Base-by-base conservation (phyloP, 2,329 filamentous ascomycete species). In the Apiospora saccharicola region DNA sequence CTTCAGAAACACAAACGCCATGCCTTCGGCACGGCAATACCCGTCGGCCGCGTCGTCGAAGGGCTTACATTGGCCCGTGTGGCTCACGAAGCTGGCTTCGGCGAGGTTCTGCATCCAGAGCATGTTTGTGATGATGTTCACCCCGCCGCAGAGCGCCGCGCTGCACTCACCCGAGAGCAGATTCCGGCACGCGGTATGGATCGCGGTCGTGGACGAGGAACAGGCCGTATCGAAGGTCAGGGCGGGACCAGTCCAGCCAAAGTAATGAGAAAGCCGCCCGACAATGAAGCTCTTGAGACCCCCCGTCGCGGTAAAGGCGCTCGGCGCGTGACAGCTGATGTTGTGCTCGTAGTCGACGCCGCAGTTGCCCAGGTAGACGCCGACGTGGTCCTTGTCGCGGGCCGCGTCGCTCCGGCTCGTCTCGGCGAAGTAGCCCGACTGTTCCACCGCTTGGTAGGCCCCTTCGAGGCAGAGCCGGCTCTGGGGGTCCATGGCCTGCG, bases 21-120 rank as follows among this genome's bases (percentile, higher is more conserved):
- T 81, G 12, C 82, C 87, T 69, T 90, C 88, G 2, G 81, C 86
- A 19, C 88, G 84, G 73, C 86, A 88, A 73, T 89, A 90, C 6
- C 88, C 88, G 76, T 88, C 85, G 5, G 87, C 88, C 34, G 78
- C 78, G 22, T 81, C 80, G 70, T 87, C 85, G 57, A 84, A 88
- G 2, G 84, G 82, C 68, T 87, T 87, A 73, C 88, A 89, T 14
- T 83, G 79, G 0, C 86, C 85, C 1, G 82, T 84, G 0, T 80
- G 79, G 24, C 82, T 85, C 0, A 87, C 75, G 70, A 87, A 86
- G 4, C 78, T 77, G 0, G 80, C 85, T 2, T 57, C 74, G 12
- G 71, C 75, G 6, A 79, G 73, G 67, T 79, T 77, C 24, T 76
- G 74, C 37, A 72, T 76, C 12, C 73, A 73, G 3, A 73, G 67